These are phyloP conservation scores for Hypomyces rosellus DNA, from an alignment of 2,329 filamentous ascomycete genomes.

Conservation along the genomic window DNA sequence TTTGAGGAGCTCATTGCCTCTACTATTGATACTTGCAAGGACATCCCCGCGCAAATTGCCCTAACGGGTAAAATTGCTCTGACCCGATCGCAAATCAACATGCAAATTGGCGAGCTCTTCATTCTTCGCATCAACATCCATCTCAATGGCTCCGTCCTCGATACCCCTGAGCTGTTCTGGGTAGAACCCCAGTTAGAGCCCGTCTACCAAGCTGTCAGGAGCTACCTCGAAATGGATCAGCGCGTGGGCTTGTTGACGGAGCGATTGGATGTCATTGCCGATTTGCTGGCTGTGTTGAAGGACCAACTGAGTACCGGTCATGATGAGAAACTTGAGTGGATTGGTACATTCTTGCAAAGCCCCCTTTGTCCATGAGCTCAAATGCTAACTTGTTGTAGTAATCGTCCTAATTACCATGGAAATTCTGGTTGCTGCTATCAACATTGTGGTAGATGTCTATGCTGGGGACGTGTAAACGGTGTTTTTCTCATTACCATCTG, in stretches of 20 bases:
- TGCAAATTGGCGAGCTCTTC: slow-evolving; percentile 98
- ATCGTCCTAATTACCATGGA: slow-evolving; percentile 95
- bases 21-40: slow-evolving; percentile 88
- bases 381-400: slow-evolving; percentile 46
- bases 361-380: not conserved
- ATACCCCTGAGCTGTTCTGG: slow-evolving; percentile 98
- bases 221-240: slow-evolving; percentile 98
- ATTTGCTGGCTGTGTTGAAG: slow-evolving; percentile 86
- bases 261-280: slow-evolving; percentile 78
- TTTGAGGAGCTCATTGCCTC: slow-evolving; percentile 94
- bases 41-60: slow-evolving; percentile 88
- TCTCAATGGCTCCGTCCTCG: slow-evolving; percentile 90
- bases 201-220: slow-evolving; percentile 89
- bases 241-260: slow-evolving; percentile 84
- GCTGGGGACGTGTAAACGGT: slow-evolving; percentile 32
- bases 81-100: slow-evolving; percentile 87
- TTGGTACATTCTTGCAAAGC: slow-evolving; percentile 52
- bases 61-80: slow-evolving; percentile 87
- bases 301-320: slow-evolving; percentile 93
- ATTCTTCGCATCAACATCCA: slow-evolving; percentile 98
- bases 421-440: slow-evolving; percentile 85
- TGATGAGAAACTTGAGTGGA: slow-evolving; percentile 84
- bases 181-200: slow-evolving; percentile 94
- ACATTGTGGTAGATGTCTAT: slow-evolving; percentile 91
- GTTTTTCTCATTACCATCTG: not conserved